Evolutionary conservation across 1,284 basidiomycete species (phyloP), one percentile per base, ranked within the genome.

Genomic region (Tetrapyrgos nigripes): DNA sequence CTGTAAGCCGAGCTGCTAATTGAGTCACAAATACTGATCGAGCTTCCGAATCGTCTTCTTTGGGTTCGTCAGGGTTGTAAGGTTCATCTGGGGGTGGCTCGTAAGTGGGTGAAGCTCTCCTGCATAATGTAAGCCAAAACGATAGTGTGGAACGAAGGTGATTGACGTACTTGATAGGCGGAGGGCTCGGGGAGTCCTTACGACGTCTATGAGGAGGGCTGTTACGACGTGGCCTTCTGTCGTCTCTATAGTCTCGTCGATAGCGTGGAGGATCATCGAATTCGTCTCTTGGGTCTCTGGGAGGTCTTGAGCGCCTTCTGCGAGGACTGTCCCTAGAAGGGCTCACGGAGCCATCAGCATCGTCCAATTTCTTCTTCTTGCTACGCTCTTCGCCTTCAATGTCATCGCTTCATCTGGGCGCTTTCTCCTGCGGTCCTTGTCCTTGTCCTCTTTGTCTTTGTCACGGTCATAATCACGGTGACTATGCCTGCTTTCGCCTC

Each of bases 1-100:
- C 94, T 59, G 94, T 97, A 73, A 98, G 88, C 70, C 94, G 88
- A 58, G 95, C 94, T 66, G 97, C 94, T 71, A 99, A 89, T 79
- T 98, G 97, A 68, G 96, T 96, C 73, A 98, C 96, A 79, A 99
- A 99, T 65, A 98, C 93, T 67, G 97, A 98, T 74, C 97, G 92
- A 71, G 92, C 88, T 84, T 98, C 96, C 60, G 91, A 95, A 74
- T 95, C 95, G 71, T 93, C 92, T 74, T 91, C 92, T 73, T 86
- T 92, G 4, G 85, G 87, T 63, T 91, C 88, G 64, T 92, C 88
- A 29, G 86, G 86, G 66, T 88, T 86, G 72, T 86, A 87, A 44
- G 83, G 80, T 65, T 91, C 88, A 28, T 86, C 79, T 24, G 78
- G 78, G 21, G 83, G 82, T 17, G 79, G 78, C 48, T 91, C 89